These are phyloP conservation scores for Coemansia asiatica DNA, from an alignment of 192 early-diverging fungal genomes.

Conservation along the genomic window DNA sequence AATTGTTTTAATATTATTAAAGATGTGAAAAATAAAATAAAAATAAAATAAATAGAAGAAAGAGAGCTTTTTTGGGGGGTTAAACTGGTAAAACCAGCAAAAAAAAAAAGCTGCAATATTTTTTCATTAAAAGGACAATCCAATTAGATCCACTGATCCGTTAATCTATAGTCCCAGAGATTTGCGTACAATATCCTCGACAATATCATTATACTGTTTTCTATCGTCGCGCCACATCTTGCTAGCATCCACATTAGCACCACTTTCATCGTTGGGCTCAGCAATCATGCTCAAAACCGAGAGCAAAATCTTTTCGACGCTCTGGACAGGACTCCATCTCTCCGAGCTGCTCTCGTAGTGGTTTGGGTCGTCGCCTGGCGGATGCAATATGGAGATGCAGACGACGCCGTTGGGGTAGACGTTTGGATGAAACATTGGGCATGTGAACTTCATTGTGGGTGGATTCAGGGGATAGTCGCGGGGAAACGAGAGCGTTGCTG, in stretches of 20 bases:
- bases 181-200: constrained; percentile 70
- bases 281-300: constrained; percentile 95
- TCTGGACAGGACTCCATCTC: constrained; percentile 97
- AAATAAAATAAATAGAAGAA: constrained; percentile 8
- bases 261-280: constrained; percentile 98
- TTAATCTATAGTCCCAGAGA: constrained; percentile 70
- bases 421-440: constrained; percentile 94
- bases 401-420: constrained; percentile 95
- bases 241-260: constrained; percentile 97
- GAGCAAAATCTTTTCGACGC: constrained; percentile 96
- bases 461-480: constrained; percentile 95
- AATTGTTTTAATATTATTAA: neutral
- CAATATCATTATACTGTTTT: constrained; percentile 77
- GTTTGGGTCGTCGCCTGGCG: constrained; percentile 97
- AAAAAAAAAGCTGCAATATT: constrained; percentile 14
- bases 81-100: neutral
- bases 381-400: constrained; percentile 97
- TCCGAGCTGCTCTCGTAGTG: constrained; percentile 96
- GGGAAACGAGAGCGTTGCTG: constrained; percentile 84
- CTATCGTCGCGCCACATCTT: constrained; percentile 93
- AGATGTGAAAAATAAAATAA: constrained; percentile 1
- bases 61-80: neutral
- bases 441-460: constrained; percentile 95
- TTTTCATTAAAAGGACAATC: neutral
- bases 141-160: neutral